Evolutionary conservation across 305 asterid species (phyloP).

Genomic region (Solanum aculeatissimum): DNA sequence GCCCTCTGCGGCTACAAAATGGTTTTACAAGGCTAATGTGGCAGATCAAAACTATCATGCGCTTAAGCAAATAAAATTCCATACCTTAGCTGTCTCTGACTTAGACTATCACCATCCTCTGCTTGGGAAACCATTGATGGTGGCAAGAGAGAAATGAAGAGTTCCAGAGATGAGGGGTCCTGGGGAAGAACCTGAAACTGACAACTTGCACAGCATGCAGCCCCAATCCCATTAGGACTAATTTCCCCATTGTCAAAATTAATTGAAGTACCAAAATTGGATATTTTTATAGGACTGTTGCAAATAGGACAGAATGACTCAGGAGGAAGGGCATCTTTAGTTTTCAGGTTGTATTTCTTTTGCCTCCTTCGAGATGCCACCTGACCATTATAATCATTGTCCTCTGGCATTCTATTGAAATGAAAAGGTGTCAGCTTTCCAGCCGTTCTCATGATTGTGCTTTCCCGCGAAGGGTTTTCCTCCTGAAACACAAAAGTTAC

Average conservation of each 20-base stretch:
- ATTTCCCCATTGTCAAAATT: slow-evolving; percentile 18
- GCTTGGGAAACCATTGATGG: slow-evolving; percentile 22
- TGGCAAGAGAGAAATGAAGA: slow-evolving; percentile 54
- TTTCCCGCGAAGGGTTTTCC: slow-evolving; percentile 82
- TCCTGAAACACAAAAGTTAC: slow-evolving; percentile 29
- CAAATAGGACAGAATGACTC: slow-evolving; percentile 67
- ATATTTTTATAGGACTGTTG: slow-evolving; percentile 56
- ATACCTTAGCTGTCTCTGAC: slow-evolving; percentile 40
- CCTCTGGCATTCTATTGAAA: slow-evolving; percentile 67
- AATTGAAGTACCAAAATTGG: slow-evolving; percentile 10
- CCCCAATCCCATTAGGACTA: slow-evolving; percentile 8
- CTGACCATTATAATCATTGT: slow-evolving; percentile 22
- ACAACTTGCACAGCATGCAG: slow-evolving; percentile 56
- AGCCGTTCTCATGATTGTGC: slow-evolving; percentile 86
- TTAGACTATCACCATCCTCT: slow-evolving; percentile 4
- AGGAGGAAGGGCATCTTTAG: slow-evolving; percentile 45
- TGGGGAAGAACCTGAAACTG: slow-evolving; percentile 73
- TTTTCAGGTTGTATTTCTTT: slow-evolving; percentile 64
- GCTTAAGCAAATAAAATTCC: background rate
- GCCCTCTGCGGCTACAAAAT: background rate
- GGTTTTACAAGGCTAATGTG: background rate
- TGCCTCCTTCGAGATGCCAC: slow-evolving; percentile 70
- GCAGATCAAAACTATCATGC: background rate
- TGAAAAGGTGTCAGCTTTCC: slow-evolving; percentile 91
- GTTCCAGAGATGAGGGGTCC: slow-evolving; percentile 35